These are phyloP conservation scores for Aureobasidium musti DNA, from an alignment of 2,329 filamentous ascomycete genomes.

Conservation along the genomic window DNA sequence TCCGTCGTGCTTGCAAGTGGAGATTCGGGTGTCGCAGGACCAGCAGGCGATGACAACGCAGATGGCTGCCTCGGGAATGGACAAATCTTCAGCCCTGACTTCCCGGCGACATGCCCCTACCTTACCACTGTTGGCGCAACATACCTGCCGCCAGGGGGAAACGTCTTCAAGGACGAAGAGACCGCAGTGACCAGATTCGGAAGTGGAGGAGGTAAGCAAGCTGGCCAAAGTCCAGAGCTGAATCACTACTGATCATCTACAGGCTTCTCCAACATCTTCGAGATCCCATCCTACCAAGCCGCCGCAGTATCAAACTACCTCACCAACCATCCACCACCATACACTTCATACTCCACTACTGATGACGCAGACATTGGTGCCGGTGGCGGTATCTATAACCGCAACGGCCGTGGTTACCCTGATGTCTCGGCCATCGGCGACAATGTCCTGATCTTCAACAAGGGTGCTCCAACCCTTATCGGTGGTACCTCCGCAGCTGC, in stretches of 20 bases:
- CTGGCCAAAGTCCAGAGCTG: background rate
- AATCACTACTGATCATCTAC: background rate
- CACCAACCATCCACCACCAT: conserved; percentile 34
- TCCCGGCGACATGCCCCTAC: conserved; percentile 52
- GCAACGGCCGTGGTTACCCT: conserved; percentile 38
- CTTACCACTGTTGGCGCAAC: conserved; percentile 49
- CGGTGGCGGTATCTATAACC: conserved; percentile 37
- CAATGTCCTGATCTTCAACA: conserved; percentile 28
- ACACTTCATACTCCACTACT: conserved; percentile 35
- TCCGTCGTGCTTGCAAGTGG: conserved; percentile 64
- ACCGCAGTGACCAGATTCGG: conserved; percentile 46
- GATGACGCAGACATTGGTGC: conserved; percentile 33
- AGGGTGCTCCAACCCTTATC: conserved; percentile 34
- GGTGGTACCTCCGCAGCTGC: conserved; percentile 38
- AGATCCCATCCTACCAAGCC: conserved; percentile 42
- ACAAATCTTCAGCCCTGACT: conserved; percentile 49
- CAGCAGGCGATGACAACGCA: conserved; percentile 46
- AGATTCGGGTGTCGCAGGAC: conserved; percentile 59
- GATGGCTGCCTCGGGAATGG: conserved; percentile 49
- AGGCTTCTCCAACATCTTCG: conserved; percentile 43
- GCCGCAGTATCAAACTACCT: conserved; percentile 45
- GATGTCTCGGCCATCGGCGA: conserved; percentile 31
- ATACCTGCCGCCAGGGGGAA: conserved; percentile 40
- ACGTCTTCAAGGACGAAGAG: conserved; percentile 43
- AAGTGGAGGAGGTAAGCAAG: conserved; percentile 41